Evolutionary conservation across 1,139 yeast species (phyloP).

Genomic region (Chernovozyma sophiae-reginae): DNA sequence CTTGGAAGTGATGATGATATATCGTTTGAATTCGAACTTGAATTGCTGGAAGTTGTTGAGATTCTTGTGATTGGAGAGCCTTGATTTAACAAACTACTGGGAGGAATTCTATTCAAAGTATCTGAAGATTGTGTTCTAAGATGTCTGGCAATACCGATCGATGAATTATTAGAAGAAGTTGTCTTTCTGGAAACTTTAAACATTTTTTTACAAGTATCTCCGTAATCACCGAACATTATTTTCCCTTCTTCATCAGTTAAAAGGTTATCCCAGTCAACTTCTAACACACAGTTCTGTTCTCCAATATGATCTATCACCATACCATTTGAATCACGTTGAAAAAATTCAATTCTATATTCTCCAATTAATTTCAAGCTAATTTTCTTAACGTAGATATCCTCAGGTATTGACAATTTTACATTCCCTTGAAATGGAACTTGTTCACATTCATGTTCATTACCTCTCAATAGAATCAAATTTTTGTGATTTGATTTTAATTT

Average conservation of each 20-base stretch:
- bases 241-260: conserved; percentile 45
- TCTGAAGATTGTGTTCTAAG: neutral
- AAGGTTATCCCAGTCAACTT: conserved; percentile 59
- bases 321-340: conserved; percentile 37
- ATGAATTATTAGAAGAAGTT: conserved; percentile 3
- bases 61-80: neutral
- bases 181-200: conserved; percentile 8
- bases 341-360: conserved; percentile 50
- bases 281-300: conserved; percentile 48
- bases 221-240: conserved; percentile 39
- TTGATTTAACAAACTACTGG: neutral
- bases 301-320: conserved; percentile 41
- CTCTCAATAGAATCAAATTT: conserved; percentile 51
- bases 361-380: conserved; percentile 49
- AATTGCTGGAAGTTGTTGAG: neutral
- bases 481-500: conserved; percentile 48
- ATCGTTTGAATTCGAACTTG: neutral
- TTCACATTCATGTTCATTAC: conserved; percentile 56
- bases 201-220: conserved; percentile 26
- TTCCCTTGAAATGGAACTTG: conserved; percentile 52
- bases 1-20: neutral
- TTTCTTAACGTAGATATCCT: conserved; percentile 45
- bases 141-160: conserved; percentile 1
- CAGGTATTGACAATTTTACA: conserved; percentile 52
- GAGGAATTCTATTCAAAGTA: neutral